Conservation (phyloP, 495 filamentous ascomycete species). For the Xylaria venustula region DNA sequence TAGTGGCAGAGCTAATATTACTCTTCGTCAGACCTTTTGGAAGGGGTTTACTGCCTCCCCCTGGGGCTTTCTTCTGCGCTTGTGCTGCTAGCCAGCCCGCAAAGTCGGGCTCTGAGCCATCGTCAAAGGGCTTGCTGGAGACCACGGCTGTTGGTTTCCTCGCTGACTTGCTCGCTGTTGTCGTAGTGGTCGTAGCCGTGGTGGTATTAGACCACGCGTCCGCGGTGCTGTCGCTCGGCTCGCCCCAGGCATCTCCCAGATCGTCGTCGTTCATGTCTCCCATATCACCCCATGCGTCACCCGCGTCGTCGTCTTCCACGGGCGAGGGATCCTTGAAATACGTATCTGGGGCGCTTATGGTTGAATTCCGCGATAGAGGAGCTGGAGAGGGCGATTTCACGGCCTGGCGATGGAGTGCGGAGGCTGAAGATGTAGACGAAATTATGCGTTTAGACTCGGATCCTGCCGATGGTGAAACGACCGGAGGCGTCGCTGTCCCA, state of each 20-base stretch:
- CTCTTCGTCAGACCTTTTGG: constrained; percentile 74
- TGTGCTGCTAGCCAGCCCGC: constrained; percentile 90
- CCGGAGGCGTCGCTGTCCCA: constrained; percentile 15
- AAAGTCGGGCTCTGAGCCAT: constrained; percentile 87
- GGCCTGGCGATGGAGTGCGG: constrained; percentile 52
- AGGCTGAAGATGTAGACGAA: constrained; percentile 47
- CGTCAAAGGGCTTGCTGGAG: constrained; percentile 62
- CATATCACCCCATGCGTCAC: constrained; percentile 72
- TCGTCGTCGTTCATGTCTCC: constrained; percentile 59
- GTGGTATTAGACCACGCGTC: constrained; percentile 29
- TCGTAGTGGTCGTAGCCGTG: constrained; percentile 22
- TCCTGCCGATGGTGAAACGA: constrained; percentile 16
- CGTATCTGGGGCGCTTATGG: constrained; percentile 42
- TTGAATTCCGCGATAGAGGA: constrained; percentile 41
- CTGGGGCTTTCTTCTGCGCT: constrained; percentile 62
- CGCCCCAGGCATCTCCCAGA: constrained; percentile 46
- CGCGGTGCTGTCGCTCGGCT: constrained; percentile 39
- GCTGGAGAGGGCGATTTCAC: constrained; percentile 46
- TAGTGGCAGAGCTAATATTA: constrained; percentile 28
- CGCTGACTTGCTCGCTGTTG: constrained; percentile 14
- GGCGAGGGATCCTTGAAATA: constrained; percentile 44
- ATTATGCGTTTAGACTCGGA: constrained; percentile 23
- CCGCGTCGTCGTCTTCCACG: constrained; percentile 55
- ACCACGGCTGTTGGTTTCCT: constrained; percentile 18
- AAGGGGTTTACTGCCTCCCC: constrained; percentile 57